These are phyloP conservation scores for Citrus mangshanensis DNA, from an alignment of 345 rosid species.

Conservation along the genomic window DNA sequence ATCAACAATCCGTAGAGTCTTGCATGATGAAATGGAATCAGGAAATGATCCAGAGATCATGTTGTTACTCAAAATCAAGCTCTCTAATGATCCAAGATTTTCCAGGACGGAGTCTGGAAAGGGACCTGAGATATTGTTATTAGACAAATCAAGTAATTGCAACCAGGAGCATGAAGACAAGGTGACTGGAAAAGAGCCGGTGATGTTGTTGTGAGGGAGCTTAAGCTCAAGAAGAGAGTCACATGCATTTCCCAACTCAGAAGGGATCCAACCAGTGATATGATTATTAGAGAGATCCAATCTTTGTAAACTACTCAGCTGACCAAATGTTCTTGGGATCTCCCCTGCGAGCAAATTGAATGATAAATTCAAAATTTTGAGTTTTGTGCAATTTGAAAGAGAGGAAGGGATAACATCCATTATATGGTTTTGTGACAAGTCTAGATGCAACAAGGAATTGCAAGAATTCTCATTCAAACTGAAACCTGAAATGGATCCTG, in stretches of 20 bases:
- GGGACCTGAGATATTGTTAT: constrained; percentile 79
- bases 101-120: constrained; percentile 59
- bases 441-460: constrained; percentile 57
- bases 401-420: constrained; percentile 52
- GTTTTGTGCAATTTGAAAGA: constrained; percentile 74
- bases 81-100: constrained; percentile 60
- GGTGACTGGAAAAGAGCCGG: constrained; percentile 66
- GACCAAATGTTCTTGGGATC: constrained; percentile 63
- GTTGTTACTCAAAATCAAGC: constrained; percentile 64
- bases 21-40: constrained; percentile 61
- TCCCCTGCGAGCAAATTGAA: constrained; percentile 60
- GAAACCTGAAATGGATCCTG: constrained; percentile 73
- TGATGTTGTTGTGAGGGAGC: constrained; percentile 72
- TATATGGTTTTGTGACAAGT: constrained; percentile 65
- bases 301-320: constrained; percentile 49
- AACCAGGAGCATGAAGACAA: constrained; percentile 71
- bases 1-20: constrained; percentile 57
- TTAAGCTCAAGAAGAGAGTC: constrained; percentile 53
- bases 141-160: constrained; percentile 73
- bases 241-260: constrained; percentile 69
- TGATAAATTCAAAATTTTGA: constrained; percentile 60
- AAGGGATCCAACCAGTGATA: constrained; percentile 81
- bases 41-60: constrained; percentile 74
- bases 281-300: constrained; percentile 77
- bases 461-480: constrained; percentile 48